Base-by-base conservation (phyloP, 2,329 filamentous ascomycete species). In the Exophiala calicioides region DNA sequence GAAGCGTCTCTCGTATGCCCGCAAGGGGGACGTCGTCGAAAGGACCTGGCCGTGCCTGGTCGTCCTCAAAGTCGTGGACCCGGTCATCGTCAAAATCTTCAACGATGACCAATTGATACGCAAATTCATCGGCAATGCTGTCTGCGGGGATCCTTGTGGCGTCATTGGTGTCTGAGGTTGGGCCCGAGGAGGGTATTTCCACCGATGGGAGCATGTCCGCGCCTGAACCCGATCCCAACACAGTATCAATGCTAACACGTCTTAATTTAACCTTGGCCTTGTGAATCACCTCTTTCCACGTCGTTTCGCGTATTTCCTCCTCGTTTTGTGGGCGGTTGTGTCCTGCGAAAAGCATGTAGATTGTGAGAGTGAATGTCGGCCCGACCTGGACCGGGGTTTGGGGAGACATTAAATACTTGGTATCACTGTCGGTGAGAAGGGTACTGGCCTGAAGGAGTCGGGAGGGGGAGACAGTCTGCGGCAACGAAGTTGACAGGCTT, bases 201-300 rank as follows among this genome's bases (percentile, higher is more conserved):
- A 65, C 62, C 18, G 65, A 50, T 65, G 55, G 47, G 63, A 61
- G 64, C 35, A 65, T 66, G 24, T 65, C 69, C 39, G 57, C 60
- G 35, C 30, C 55, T 5, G 50, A 51, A 3, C 54, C 48, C 3
- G 47, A 49, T 10, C 47, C 48, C 2, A 47, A 77, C 0, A 77
- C 65, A 29, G 75, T 62, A 31, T 78, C 73, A 23, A 85, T 68
- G 0, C 83, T 86, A 1, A 87, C 79, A 36, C 90, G 79, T 58
- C 86, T 78, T 8, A 98, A 74, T 47, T 90, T 88, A 9, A 96
- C 82, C 29, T 84, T 81, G 13, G 90, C 88, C 66, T 97, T 98
- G 71, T 97, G 90, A 51, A 96, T 84, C 30, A 95, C 90, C 65
- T 98, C 91, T 64, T 97, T 93, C 93, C 93, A 97, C 1, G 90